phyloP scores from a whole-genome alignment of 2,329 filamentous ascomycete genomes.

The Apiospora phragmitis region DNA sequence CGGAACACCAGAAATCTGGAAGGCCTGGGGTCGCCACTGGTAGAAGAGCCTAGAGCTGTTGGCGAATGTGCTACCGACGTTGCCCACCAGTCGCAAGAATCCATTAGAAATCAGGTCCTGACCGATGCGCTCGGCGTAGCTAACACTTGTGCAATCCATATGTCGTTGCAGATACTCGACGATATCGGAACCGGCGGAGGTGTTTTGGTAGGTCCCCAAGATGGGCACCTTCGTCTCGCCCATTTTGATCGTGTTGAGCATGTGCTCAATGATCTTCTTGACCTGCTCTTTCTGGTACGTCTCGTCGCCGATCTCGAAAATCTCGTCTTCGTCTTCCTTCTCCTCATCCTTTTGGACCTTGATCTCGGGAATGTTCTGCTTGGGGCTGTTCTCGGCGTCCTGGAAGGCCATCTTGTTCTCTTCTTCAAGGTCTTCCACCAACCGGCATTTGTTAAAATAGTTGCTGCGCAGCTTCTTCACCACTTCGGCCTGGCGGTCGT shows the following conservation, averaged over 20 bases:
- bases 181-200: slow-evolving; percentile 87
- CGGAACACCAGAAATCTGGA: slow-evolving; percentile 81
- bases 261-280: slow-evolving; percentile 85
- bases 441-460: slow-evolving; percentile 98
- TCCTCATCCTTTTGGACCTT: slow-evolving; percentile 72
- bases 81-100: slow-evolving; percentile 87
- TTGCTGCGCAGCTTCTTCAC: slow-evolving; percentile 92
- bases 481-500: slow-evolving; percentile 86
- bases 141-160: slow-evolving; percentile 80
- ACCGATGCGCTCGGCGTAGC: slow-evolving; percentile 90
- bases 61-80: slow-evolving; percentile 91
- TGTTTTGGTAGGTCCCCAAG: slow-evolving; percentile 91
- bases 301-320: slow-evolving; percentile 88
- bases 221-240: slow-evolving; percentile 95
- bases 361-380: slow-evolving; percentile 70
- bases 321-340: slow-evolving; percentile 64
- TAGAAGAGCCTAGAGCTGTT: slow-evolving; percentile 98
- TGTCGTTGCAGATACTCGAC: slow-evolving; percentile 92
- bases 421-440: slow-evolving; percentile 95
- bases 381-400: slow-evolving; percentile 72
- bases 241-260: slow-evolving; percentile 83
- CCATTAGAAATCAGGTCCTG: slow-evolving; percentile 88
- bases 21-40: slow-evolving; percentile 92
- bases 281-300: slow-evolving; percentile 82
- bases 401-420: slow-evolving; percentile 98